Evolutionary conservation across 2,329 filamentous ascomycete genomes (phyloP).

Genomic region (Fusarium decemcellulare): DNA sequence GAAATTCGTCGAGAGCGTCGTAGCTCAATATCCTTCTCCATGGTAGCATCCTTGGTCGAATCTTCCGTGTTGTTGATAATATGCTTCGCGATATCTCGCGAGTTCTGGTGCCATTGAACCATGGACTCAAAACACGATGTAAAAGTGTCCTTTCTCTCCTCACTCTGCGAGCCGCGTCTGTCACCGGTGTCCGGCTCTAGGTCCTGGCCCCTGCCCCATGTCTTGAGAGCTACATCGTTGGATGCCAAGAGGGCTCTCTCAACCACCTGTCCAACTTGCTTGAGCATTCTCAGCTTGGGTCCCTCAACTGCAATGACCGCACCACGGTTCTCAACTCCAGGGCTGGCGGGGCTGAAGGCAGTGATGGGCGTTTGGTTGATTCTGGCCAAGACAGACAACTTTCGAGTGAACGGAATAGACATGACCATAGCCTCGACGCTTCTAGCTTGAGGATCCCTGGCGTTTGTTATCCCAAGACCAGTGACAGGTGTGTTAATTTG

Average conservation of each 20-base stretch:
- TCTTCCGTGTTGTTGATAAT: conserved; percentile 52
- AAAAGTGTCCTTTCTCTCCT: conserved; percentile 58
- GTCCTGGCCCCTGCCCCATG: conserved; percentile 58
- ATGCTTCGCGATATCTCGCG: conserved; percentile 75
- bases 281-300: conserved; percentile 65
- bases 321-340: conserved; percentile 70
- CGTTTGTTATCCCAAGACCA: conserved; percentile 42
- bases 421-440: conserved; percentile 80
- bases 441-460: conserved; percentile 53
- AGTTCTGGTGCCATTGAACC: conserved; percentile 81
- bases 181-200: conserved; percentile 28
- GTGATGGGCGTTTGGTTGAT: conserved; percentile 78
- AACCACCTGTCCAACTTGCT: conserved; percentile 74
- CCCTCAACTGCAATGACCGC: conserved; percentile 89
- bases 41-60: conserved; percentile 20
- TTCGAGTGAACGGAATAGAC: conserved; percentile 80
- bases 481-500: conserved; percentile 47
- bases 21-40: conserved; percentile 14
- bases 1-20: conserved; percentile 28
- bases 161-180: conserved; percentile 19
- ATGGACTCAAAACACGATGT: conserved; percentile 77
- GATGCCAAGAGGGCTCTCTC: conserved; percentile 70
- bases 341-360: conserved; percentile 50
- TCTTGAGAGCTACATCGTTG: conserved; percentile 58
- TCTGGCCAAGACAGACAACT: conserved; percentile 81